These are phyloP conservation scores for Canariomyces notabilis DNA, from an alignment of 2,329 filamentous ascomycete genomes.

Conservation along the genomic window DNA sequence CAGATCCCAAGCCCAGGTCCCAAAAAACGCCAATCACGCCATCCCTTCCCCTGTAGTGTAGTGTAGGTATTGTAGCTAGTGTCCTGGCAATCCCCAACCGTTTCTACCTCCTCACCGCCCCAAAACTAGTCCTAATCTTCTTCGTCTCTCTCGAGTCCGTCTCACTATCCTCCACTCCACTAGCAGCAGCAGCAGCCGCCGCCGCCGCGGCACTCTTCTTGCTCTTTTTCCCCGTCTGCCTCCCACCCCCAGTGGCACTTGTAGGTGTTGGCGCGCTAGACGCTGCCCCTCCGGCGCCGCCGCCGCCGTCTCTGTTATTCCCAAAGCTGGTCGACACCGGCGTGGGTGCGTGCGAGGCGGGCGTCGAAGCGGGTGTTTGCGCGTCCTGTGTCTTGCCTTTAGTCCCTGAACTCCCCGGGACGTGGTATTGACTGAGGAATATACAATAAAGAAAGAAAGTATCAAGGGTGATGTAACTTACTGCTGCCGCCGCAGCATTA, in stretches of 20 bases:
- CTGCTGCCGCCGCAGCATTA: constrained; percentile 37
- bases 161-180: constrained; percentile 49
- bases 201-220: constrained; percentile 37
- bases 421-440: too few relatives aligned
- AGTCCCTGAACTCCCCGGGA: neutral
- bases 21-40: neutral
- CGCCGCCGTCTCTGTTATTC: constrained; percentile 37
- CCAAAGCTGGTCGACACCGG: constrained; percentile 52
- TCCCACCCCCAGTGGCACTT: constrained; percentile 40
- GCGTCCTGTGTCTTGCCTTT: constrained; percentile 33
- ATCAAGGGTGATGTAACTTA: constrained; percentile 2
- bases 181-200: constrained; percentile 19
- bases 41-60: neutral
- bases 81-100: too few relatives aligned
- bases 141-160: constrained; percentile 49
- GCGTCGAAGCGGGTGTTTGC: constrained; percentile 43
- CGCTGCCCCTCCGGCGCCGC: too few relatives aligned
- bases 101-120: constrained; percentile 47
- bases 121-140: constrained; percentile 56
- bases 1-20: neutral
- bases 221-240: constrained; percentile 42
- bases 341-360: constrained; percentile 46
- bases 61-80: too few relatives aligned
- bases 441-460: neutral
- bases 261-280: constrained; percentile 54